Percentiles rank a stretch among this genome's conserved stretches.
These are phyloP conservation scores for Fusarium domesticum DNA, from an alignment of 2,329 filamentous ascomycete genomes.

Conservation along the genomic window DNA sequence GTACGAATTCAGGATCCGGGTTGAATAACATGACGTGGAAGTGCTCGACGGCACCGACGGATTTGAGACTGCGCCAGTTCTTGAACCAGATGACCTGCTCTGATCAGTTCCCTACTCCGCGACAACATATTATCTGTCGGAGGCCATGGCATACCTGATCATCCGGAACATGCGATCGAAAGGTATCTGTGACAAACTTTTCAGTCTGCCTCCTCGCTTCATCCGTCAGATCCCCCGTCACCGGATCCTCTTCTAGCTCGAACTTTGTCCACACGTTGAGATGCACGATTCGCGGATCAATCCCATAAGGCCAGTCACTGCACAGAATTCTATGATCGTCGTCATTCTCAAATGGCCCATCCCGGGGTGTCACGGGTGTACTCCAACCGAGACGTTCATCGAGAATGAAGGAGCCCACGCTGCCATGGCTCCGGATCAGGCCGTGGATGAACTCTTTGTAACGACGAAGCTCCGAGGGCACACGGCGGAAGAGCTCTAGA, in stretches of 20 bases:
- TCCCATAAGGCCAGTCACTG: constrained; percentile 94
- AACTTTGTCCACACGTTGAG: constrained; percentile 95
- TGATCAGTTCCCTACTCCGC: constrained; percentile 1
- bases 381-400: constrained; percentile 68
- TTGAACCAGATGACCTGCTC: constrained; percentile 49
- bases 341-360: constrained; percentile 42
- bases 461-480: constrained; percentile 72
- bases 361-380: constrained; percentile 35
- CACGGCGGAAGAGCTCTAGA: constrained; percentile 72
- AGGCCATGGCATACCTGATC: constrained; percentile 47
- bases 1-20: constrained; percentile 67
- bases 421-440: constrained; percentile 67
- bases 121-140: not conserved
- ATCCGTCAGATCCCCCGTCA: constrained; percentile 64
- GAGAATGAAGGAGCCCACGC: constrained; percentile 74
- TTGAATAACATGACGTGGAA: constrained; percentile 91
- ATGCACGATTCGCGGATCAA: constrained; percentile 75
- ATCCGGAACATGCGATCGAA: constrained; percentile 51
- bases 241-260: constrained; percentile 64
- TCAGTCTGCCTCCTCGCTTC: constrained; percentile 64
- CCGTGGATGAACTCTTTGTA: constrained; percentile 69
- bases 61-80: constrained; percentile 85
- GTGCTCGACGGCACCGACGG: constrained; percentile 82
- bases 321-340: constrained; percentile 70
- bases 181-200: constrained; percentile 65